A percentile compares a stretch with the other conserved stretches of the same genome.
Conservation (phyloP, 1,284 basidiomycete species). For the Pterulicium gracile region DNA sequence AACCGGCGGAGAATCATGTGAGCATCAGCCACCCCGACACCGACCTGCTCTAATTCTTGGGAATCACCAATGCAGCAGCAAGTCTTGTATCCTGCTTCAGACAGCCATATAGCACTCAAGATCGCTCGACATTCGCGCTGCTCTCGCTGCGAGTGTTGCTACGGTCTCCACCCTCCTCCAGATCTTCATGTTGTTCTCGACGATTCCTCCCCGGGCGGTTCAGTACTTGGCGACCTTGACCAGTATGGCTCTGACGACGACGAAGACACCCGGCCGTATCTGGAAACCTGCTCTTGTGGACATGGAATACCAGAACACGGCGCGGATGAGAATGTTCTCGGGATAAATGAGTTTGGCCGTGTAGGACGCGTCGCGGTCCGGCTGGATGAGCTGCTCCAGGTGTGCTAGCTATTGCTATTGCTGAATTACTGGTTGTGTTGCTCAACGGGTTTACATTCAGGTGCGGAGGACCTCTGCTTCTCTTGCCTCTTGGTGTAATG, state of each 20-base stretch:
- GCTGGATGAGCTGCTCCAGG: slow-evolving; percentile 80
- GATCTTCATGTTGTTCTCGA: slow-evolving; percentile 46
- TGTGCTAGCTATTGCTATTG: slow-evolving; percentile 22
- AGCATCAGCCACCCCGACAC: neutral
- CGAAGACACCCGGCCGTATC: slow-evolving; percentile 41
- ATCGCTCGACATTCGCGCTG: slow-evolving; percentile 68
- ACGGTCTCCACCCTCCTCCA: slow-evolving; percentile 57
- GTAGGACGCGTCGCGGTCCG: slow-evolving; percentile 71
- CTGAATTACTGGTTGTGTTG: slow-evolving; percentile 1
- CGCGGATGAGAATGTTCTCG: slow-evolving; percentile 47
- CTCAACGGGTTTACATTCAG: slow-evolving; percentile 4
- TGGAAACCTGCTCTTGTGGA: slow-evolving; percentile 64
- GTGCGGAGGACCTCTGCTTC: slow-evolving; percentile 1
- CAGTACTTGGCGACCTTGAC: slow-evolving; percentile 38
- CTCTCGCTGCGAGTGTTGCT: slow-evolving; percentile 45
- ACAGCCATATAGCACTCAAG: neutral
- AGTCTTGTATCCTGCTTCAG: slow-evolving; percentile 49
- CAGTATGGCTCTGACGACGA: slow-evolving; percentile 62
- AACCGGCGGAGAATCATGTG: too few relatives aligned
- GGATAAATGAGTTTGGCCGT: slow-evolving; percentile 52
- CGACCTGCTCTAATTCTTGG: too few relatives aligned
- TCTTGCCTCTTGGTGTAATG: slow-evolving; percentile 1
- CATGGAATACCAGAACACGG: slow-evolving; percentile 64
- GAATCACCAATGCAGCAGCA: slow-evolving; percentile 13
- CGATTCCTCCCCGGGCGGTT: slow-evolving; percentile 32